Conservation (phyloP, 1,284 basidiomycete genomes). For the Bondarzewia mesenterica region DNA sequence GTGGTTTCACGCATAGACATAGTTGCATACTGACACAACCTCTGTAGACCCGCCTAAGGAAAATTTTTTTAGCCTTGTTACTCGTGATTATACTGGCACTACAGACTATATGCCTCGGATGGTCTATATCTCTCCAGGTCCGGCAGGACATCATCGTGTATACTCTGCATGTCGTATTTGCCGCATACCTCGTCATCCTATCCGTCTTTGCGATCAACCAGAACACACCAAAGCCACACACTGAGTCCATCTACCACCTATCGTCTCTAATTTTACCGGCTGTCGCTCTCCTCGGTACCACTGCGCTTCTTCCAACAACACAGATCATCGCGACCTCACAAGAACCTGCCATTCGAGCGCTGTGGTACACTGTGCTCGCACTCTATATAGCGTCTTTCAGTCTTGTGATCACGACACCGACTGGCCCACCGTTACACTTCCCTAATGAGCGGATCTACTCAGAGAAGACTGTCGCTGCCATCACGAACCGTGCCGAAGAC, state of each 20-base stretch:
- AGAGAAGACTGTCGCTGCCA: conserved; percentile 50
- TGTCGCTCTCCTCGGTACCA: conserved; percentile 36
- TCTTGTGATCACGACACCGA: conserved; percentile 51
- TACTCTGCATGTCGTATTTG: conserved; percentile 45
- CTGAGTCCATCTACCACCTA: conserved; percentile 59
- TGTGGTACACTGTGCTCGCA: conserved; percentile 42
- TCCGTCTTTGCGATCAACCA: conserved; percentile 47
- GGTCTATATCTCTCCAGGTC: conserved; percentile 24
- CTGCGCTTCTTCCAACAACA: conserved; percentile 47
- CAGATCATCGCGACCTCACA: conserved; percentile 14
- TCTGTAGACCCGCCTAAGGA: conserved; percentile 48
- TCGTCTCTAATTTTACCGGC: conserved; percentile 50
- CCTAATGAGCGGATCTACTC: conserved; percentile 68
- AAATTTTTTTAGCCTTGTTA: conserved; percentile 39
- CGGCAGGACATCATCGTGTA: conserved; percentile 28
- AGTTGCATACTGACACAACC: neutral
- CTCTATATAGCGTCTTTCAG: conserved; percentile 42
- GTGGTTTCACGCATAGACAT: conserved; percentile 19
- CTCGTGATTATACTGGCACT: conserved; percentile 39
- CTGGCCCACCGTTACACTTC: conserved; percentile 69
- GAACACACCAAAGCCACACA: conserved; percentile 42
- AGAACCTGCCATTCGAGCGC: conserved; percentile 18
- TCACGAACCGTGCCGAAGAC: conserved; percentile 47
- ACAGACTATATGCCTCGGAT: conserved; percentile 32
- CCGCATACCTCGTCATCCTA: conserved; percentile 54